Evolutionary conservation across 2,329 filamentous ascomycete species (phyloP).

Genomic region (Xylaria sp.): DNA sequence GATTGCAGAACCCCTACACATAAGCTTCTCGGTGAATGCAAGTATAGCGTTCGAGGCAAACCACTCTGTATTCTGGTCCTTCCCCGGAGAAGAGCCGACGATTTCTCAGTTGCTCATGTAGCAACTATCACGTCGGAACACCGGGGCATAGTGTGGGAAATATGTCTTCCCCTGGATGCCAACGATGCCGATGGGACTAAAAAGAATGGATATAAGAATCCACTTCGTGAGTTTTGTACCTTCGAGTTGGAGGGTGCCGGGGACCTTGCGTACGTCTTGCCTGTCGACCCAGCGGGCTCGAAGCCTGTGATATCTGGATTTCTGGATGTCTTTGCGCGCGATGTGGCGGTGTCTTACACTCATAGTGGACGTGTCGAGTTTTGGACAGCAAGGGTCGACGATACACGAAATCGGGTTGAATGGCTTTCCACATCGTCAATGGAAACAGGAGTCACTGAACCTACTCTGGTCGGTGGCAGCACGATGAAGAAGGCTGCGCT

Average conservation of each 20-base stretch:
- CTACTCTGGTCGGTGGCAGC: slow-evolving; percentile 84
- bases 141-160: slow-evolving; percentile 83
- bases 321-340: slow-evolving; percentile 85
- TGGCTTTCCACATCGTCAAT: slow-evolving; percentile 87
- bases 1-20: slow-evolving; percentile 74
- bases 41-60: slow-evolving; percentile 72
- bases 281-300: slow-evolving; percentile 87
- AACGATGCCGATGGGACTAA: slow-evolving; percentile 41
- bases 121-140: slow-evolving; percentile 85
- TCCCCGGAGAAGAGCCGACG: slow-evolving; percentile 68
- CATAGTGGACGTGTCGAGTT: slow-evolving; percentile 79
- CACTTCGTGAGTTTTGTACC: slow-evolving; percentile 73
- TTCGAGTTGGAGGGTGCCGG: slow-evolving; percentile 73
- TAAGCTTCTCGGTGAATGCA: slow-evolving; percentile 65
- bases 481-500: slow-evolving; percentile 88
- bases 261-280: slow-evolving; percentile 75
- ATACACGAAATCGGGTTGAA: slow-evolving; percentile 69
- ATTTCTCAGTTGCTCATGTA: slow-evolving; percentile 72
- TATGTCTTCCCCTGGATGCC: slow-evolving; percentile 67
- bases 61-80: slow-evolving; percentile 83
- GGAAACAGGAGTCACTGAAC: slow-evolving; percentile 78
- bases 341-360: slow-evolving; percentile 88
- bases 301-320: slow-evolving; percentile 78
- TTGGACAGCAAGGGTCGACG: slow-evolving; percentile 83
- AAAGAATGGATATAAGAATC: slow-evolving; percentile 51